Conservation (phyloP, 305 asterid species). For the Nicotiana rustica region DNA sequence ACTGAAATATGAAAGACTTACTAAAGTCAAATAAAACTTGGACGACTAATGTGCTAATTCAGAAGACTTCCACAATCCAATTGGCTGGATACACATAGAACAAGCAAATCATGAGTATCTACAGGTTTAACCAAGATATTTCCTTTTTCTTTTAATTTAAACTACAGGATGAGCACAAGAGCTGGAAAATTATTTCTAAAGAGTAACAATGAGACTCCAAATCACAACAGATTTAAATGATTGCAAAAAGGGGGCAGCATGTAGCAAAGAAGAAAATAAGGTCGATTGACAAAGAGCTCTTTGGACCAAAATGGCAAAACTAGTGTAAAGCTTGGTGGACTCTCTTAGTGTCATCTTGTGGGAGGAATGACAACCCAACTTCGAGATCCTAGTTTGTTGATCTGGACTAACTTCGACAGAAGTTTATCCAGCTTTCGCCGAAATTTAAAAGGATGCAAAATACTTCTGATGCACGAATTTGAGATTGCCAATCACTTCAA, state of each 20-base stretch:
- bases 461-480: slow-evolving; percentile 3
- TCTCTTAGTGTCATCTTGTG: background rate
- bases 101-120: background rate
- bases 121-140: background rate
- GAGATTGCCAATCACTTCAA: slow-evolving; percentile 19
- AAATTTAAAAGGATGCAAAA: background rate
- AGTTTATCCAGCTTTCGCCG: slow-evolving; percentile 4
- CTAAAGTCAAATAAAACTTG: background rate
- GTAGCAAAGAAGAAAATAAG: background rate
- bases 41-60: background rate
- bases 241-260: background rate
- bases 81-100: background rate
- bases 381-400: slow-evolving; percentile 22
- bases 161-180: background rate
- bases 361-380: slow-evolving; percentile 15
- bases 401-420: background rate
- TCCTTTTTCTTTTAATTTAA: background rate
- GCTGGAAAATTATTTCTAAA: background rate
- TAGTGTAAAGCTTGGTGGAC: background rate
- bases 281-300: slow-evolving; percentile 15
- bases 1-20: background rate
- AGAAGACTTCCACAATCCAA: background rate
- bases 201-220: background rate
- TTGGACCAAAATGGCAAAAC: slow-evolving; percentile 13
- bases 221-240: background rate